Conservation (phyloP, 768 basidiomycete species). For the Daedaleopsis sinensis region DNA sequence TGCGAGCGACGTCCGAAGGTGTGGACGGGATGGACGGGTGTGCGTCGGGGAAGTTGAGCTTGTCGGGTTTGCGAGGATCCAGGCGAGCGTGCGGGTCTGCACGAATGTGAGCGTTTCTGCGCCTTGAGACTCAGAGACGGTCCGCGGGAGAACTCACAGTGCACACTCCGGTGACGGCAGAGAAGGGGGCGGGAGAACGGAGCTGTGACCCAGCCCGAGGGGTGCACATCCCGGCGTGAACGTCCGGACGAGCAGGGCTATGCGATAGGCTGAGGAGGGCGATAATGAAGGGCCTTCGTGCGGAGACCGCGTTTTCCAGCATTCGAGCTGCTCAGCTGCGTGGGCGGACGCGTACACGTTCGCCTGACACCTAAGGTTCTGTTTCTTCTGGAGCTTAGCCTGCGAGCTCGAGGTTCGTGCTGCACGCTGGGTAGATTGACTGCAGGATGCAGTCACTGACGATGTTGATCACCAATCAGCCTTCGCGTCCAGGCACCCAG, state of each 20-base stretch:
- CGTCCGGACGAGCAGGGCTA: neutral
- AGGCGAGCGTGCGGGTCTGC: neutral
- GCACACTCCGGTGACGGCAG: neutral
- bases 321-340: neutral
- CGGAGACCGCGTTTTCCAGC: conserved; percentile 4
- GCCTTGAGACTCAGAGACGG: neutral
- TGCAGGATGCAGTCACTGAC: neutral
- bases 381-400: neutral
- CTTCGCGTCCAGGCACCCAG: conserved; percentile 9
- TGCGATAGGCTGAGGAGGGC: neutral
- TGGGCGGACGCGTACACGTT: neutral
- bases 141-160: neutral
- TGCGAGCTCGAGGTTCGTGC: neutral
- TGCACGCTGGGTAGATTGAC: neutral
- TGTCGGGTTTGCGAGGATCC: neutral
- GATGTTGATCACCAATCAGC: conserved; percentile 4
- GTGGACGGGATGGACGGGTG: neutral
- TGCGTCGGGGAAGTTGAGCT: neutral
- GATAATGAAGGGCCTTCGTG: neutral
- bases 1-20: neutral
- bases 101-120: neutral
- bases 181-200: neutral
- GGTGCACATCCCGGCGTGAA: neutral
- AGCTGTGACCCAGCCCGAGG: no score
- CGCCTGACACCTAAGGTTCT: no score